A percentile compares a stretch with the other conserved stretches of the same genome.
Evolutionary conservation across 495 filamentous ascomycete species (phyloP).

Genomic region (Oidiodendron maius): DNA sequence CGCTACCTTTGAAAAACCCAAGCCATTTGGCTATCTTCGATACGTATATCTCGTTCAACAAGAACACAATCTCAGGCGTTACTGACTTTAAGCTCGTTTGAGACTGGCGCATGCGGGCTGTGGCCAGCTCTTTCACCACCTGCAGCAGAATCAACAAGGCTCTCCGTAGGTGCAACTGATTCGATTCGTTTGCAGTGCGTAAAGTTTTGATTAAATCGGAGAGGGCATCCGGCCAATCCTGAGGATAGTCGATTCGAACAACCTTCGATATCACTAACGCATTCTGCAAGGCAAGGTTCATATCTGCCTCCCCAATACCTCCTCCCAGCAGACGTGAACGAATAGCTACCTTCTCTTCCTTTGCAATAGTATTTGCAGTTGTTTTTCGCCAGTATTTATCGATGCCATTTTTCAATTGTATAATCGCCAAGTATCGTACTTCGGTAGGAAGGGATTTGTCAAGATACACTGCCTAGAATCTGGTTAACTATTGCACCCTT

Average conservation of each 20-base stretch:
- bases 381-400: constrained; percentile 88
- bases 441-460: constrained; percentile 68
- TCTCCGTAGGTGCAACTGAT: constrained; percentile 55
- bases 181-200: constrained; percentile 35
- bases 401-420: constrained; percentile 92
- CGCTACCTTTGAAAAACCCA: constrained; percentile 44
- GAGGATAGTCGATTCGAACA: constrained; percentile 79
- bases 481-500: constrained; percentile 2
- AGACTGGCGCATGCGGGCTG: constrained; percentile 64
- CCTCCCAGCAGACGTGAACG: constrained; percentile 66
- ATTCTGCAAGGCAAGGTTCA: constrained; percentile 74
- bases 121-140: constrained; percentile 84
- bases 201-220: constrained; percentile 54
- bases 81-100: constrained; percentile 66
- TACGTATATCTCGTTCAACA: constrained; percentile 71
- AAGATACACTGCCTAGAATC: constrained; percentile 62
- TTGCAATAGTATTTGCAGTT: constrained; percentile 60
- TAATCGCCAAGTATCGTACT: constrained; percentile 81
- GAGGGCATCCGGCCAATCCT: constrained; percentile 68
- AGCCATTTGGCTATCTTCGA: constrained; percentile 69
- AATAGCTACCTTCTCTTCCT: constrained; percentile 69
- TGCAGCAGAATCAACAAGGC: constrained; percentile 72
- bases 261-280: constrained; percentile 84
- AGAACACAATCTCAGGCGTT: constrained; percentile 72
- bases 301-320: constrained; percentile 66